Conservation (phyloP, 441 rosid species). For the Erysimum cheiri region DNA sequence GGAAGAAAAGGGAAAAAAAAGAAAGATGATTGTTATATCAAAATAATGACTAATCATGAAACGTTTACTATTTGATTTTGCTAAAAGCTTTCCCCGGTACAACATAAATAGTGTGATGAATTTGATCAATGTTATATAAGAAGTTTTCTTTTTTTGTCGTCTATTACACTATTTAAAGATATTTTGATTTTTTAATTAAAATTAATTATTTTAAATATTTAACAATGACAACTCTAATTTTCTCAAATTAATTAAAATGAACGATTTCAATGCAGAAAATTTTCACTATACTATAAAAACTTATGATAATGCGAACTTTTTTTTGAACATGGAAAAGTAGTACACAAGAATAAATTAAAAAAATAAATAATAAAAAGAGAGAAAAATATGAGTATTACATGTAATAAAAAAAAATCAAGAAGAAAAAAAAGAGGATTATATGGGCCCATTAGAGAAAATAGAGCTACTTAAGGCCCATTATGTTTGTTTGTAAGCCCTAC, state of each 20-base stretch:
- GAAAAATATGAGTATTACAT: background rate
- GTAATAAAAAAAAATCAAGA: background rate
- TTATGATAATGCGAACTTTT: background rate
- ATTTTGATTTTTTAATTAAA: no score
- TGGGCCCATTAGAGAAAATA: constrained; percentile 33
- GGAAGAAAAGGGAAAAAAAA: background rate
- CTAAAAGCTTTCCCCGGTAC: no score
- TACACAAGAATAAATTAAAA: background rate
- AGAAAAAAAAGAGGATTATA: background rate
- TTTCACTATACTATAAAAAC: no score
- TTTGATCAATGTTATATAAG: no score
- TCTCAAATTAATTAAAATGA: no score
- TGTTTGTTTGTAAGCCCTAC: constrained; percentile 28
- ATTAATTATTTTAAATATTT: no score
- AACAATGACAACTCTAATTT: no score
- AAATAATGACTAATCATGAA: background rate
- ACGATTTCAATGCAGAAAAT: no score
- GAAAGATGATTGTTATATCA: background rate
- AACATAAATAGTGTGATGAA: no score
- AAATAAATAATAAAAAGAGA: background rate
- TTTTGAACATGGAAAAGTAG: background rate
- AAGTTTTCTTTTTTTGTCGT: no score
- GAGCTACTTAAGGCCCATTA: constrained; percentile 37
- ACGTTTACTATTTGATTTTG: background rate
- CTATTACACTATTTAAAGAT: no score